Evolutionary conservation across 2,329 filamentous ascomycete species (phyloP).

Genomic region (Tolypocladium album): DNA sequence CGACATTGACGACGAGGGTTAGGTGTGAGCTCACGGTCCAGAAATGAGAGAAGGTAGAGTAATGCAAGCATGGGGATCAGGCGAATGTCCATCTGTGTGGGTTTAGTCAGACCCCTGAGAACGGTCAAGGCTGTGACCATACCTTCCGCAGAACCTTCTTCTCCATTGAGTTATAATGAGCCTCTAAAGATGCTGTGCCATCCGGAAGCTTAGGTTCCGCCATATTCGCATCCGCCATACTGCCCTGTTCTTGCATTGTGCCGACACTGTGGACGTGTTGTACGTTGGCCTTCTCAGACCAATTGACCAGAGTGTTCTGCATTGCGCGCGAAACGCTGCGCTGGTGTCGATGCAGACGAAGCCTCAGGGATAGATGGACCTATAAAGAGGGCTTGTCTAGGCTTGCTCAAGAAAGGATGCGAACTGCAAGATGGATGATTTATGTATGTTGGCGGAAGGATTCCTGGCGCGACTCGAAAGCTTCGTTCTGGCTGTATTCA

Average conservation of each 20-base stretch:
- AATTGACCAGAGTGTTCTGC: background rate
- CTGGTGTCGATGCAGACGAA: background rate
- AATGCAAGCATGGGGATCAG: conserved; percentile 53
- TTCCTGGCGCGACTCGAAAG: background rate
- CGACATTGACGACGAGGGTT: background rate
- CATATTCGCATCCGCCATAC: background rate
- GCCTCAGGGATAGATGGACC: background rate
- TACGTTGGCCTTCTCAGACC: background rate
- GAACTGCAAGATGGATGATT: background rate
- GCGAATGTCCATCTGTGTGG: conserved; percentile 35
- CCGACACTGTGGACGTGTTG: background rate
- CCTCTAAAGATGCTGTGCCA: background rate
- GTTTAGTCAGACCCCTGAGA: conserved; percentile 1
- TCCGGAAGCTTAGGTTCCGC: background rate
- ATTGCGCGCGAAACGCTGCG: background rate
- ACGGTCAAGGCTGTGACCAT: background rate
- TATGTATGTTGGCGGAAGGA: background rate
- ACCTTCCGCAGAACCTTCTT: conserved; percentile 49
- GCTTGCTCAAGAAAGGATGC: background rate
- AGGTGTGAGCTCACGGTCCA: conserved; percentile 35
- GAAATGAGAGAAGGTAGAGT: conserved; percentile 58
- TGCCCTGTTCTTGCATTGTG: background rate
- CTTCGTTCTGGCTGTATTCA: background rate
- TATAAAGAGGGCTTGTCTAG: background rate
- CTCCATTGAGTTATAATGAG: conserved; percentile 21